Evolutionary conservation across 495 filamentous ascomycete species (phyloP).

Genomic region (Podospora pseudopauciseta): DNA sequence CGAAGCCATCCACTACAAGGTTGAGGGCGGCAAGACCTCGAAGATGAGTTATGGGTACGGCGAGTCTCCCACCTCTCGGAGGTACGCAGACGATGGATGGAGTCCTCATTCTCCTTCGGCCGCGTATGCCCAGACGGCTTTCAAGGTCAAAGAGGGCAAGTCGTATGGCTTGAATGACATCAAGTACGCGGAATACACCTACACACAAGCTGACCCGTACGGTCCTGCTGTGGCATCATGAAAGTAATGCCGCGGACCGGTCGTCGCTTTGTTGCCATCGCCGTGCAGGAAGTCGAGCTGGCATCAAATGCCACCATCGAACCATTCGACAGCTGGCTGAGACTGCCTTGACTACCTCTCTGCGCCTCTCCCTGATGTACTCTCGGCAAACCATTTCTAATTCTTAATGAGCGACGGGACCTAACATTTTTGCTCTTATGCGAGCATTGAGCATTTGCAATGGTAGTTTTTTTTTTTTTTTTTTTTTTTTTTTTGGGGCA

Average conservation of each 20-base stretch:
- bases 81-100: constrained; percentile 15
- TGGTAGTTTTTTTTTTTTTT: constrained; percentile 1
- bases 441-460: not conserved
- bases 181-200: constrained; percentile 20
- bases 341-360: not conserved
- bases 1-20: constrained; percentile 23
- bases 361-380: constrained; percentile 10
- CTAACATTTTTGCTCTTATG: not conserved
- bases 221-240: not conserved
- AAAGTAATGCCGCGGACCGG: not conserved
- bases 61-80: constrained; percentile 23
- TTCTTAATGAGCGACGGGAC: constrained; percentile 17
- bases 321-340: not conserved
- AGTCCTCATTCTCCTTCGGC: constrained; percentile 9
- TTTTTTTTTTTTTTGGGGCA: not conserved
- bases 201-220: not conserved
- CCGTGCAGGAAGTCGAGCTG: not conserved
- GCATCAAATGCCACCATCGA: not conserved
- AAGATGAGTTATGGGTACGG: constrained; percentile 25
- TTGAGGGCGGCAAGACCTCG: constrained; percentile 25
- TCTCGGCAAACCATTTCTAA: constrained; percentile 19
- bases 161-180: constrained; percentile 23
- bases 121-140: constrained; percentile 13
- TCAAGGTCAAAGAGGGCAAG: constrained; percentile 28
- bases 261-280: not conserved